These are phyloP conservation scores for Saksenaea vasiformis DNA, from an alignment of 371 early-diverging fungal genomes.

Conservation along the genomic window DNA sequence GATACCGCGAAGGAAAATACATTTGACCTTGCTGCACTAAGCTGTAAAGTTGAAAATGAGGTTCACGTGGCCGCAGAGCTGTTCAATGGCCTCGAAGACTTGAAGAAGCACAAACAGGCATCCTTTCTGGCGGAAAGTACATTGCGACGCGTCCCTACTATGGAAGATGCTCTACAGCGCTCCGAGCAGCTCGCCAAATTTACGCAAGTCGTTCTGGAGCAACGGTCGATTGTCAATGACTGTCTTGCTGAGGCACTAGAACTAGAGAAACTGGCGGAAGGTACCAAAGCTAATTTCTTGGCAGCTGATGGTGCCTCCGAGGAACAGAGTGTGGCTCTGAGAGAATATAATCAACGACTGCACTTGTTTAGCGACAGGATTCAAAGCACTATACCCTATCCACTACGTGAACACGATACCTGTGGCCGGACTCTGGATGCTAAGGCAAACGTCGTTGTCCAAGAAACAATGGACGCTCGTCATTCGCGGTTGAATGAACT, in stretches of 20 bases:
- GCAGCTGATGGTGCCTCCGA: slow-evolving; percentile 9
- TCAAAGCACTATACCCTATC: slow-evolving; percentile 11
- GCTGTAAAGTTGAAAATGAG: neutral
- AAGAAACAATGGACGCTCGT: slow-evolving; percentile 34
- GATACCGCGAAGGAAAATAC: neutral
- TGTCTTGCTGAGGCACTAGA: slow-evolving; percentile 3
- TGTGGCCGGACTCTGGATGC: slow-evolving; percentile 18
- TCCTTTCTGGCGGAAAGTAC: neutral
- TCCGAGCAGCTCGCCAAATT: slow-evolving; percentile 11
- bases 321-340: slow-evolving; percentile 1
- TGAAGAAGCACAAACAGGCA: neutral
- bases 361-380: slow-evolving; percentile 6
- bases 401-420: slow-evolving; percentile 26
- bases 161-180: neutral
- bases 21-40: neutral
- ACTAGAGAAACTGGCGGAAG: slow-evolving; percentile 18
- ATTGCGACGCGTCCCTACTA: neutral
- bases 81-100: neutral
- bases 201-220: slow-evolving; percentile 13
- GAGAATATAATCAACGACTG: slow-evolving; percentile 10
- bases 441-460: slow-evolving; percentile 21
- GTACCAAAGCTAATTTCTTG: slow-evolving; percentile 15
- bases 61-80: neutral
- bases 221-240: neutral
- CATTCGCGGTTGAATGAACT: slow-evolving; percentile 28